phyloP scores from a whole-genome alignment of 352 stramenopile species.

The Pythium folliculosum region DNA sequence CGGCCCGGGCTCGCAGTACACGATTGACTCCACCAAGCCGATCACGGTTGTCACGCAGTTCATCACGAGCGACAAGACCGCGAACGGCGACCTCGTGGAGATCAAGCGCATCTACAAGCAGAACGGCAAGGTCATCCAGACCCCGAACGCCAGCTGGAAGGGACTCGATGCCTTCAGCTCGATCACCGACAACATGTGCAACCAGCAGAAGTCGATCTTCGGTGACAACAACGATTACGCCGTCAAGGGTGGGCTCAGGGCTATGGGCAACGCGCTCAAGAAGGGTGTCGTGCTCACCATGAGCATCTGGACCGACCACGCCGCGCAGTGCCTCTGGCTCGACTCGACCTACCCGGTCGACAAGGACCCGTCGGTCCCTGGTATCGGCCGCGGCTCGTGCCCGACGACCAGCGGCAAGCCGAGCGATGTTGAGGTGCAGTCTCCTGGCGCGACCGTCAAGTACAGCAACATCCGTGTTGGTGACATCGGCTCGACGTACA shows the following conservation, averaged over 20 bases:
- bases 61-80: constrained; percentile 57
- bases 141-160: constrained; percentile 9
- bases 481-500: constrained; percentile 55
- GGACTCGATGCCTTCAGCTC: constrained; percentile 29
- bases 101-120: constrained; percentile 77
- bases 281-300: constrained; percentile 69
- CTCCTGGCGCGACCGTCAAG: constrained; percentile 62
- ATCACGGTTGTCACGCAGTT: constrained; percentile 31
- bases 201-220: constrained; percentile 50
- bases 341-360: constrained; percentile 60
- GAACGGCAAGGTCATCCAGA: constrained; percentile 23
- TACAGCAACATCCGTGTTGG: constrained; percentile 78
- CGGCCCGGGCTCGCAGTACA: no score
- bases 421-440: constrained; percentile 43
- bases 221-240: constrained; percentile 51
- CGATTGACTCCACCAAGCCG: no score
- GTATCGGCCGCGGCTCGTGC: constrained; percentile 56
- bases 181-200: constrained; percentile 55
- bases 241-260: constrained; percentile 46
- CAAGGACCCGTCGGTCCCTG: constrained; percentile 40
- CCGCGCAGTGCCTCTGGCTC: constrained; percentile 69
- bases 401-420: constrained; percentile 44
- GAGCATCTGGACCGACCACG: constrained; percentile 73
- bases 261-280: constrained; percentile 61
- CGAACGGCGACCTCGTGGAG: constrained; percentile 53